These are phyloP conservation scores for Malbranchea zuffiana DNA, from an alignment of 2,329 filamentous ascomycete species.

Conservation along the genomic window DNA sequence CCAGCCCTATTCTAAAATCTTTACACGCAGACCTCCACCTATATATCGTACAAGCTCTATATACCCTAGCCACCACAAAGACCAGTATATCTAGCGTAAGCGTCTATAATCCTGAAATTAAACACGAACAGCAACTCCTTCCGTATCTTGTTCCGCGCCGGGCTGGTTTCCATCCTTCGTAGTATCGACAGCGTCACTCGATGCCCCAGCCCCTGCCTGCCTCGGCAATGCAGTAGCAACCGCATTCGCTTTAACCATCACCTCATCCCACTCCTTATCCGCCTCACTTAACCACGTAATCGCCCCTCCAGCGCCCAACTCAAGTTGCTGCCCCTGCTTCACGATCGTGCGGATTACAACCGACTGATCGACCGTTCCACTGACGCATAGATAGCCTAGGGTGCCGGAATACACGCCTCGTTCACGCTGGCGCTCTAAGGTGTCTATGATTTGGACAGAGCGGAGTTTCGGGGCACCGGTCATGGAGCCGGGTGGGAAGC, in stretches of 20 bases:
- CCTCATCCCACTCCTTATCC: conserved; percentile 78
- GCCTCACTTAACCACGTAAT: conserved; percentile 75
- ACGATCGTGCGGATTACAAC: conserved; percentile 82
- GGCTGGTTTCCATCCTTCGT: not conserved
- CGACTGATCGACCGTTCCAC: conserved; percentile 78
- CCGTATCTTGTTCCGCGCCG: too few relatives aligned
- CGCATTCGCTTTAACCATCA: conserved; percentile 60
- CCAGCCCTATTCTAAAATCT: too few relatives aligned
- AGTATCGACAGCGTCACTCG: conserved; percentile 22
- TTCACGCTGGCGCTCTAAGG: conserved; percentile 49
- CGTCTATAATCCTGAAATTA: too few relatives aligned
- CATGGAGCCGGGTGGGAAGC: conserved; percentile 82
- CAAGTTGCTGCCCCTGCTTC: conserved; percentile 20
- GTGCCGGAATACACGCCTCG: conserved; percentile 79
- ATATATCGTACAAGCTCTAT: too few relatives aligned
- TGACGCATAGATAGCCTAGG: conserved; percentile 78
- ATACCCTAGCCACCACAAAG: too few relatives aligned
- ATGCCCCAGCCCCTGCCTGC: too few relatives aligned
- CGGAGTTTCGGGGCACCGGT: conserved; percentile 92
- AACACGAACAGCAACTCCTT: too few relatives aligned
- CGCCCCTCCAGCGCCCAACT: conserved; percentile 77
- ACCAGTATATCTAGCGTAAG: too few relatives aligned
- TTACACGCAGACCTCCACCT: too few relatives aligned
- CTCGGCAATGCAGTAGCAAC: conserved; percentile 28
- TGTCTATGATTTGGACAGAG: conserved; percentile 68